Evolutionary conservation across 1,284 basidiomycete species (phyloP).

Genomic region (Laetiporus sulphureus): DNA sequence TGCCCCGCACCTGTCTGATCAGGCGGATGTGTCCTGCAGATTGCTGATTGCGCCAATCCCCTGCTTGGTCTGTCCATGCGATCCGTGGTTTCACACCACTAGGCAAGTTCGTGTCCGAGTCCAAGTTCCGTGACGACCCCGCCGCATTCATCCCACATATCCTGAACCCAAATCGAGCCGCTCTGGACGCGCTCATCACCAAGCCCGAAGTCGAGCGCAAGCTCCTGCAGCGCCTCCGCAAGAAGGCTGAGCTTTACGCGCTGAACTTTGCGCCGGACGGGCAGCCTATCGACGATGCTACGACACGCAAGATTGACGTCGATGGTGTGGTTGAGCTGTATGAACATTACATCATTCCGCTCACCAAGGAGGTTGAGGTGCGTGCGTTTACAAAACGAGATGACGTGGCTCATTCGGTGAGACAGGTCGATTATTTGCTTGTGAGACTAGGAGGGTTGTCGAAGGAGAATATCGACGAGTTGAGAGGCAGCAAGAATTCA

Average conservation of each 20-base stretch:
- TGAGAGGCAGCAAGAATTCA: conserved; percentile 27
- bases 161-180: conserved; percentile 63
- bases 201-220: conserved; percentile 93
- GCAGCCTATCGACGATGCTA: conserved; percentile 34
- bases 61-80: too few species aligned
- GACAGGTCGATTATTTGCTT: conserved; percentile 89
- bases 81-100: conserved; percentile 7
- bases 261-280: conserved; percentile 82
- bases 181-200: conserved; percentile 84
- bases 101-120: conserved; percentile 99
- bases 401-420: background rate
- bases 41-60: too few species aligned
- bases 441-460: conserved; percentile 79
- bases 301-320: conserved; percentile 77
- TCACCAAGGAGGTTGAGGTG: conserved; percentile 98
- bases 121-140: conserved; percentile 86
- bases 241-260: conserved; percentile 92
- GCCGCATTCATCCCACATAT: conserved; percentile 91
- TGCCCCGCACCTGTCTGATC: background rate
- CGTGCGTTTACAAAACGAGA: conserved; percentile 18
- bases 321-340: conserved; percentile 92
- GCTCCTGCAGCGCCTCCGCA: conserved; percentile 80
- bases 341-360: conserved; percentile 90
- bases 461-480: conserved; percentile 68
- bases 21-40: background rate